phyloP scores from a whole-genome alignment of 805 yeast species.

The Saturnispora sekii region DNA sequence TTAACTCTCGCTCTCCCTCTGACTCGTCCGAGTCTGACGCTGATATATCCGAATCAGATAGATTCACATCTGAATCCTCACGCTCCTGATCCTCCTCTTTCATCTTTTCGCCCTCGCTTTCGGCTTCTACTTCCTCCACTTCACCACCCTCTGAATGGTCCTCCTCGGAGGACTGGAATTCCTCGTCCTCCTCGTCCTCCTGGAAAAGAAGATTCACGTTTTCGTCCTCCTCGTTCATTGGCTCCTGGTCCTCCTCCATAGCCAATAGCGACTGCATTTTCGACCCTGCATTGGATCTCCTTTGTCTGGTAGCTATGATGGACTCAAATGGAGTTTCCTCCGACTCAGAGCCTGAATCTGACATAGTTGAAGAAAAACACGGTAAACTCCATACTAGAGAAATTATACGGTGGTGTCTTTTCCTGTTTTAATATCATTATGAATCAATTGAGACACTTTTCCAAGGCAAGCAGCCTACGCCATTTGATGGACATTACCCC shows the following conservation, averaged over 20 bases:
- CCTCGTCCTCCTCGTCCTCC: conserved; percentile 46
- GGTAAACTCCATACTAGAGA: background rate
- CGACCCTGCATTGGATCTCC: conserved; percentile 87
- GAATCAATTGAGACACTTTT: background rate
- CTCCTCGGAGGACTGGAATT: conserved; percentile 13
- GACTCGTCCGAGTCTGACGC: conserved; percentile 51
- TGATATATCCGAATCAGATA: conserved; percentile 45
- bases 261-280: conserved; percentile 64
- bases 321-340: conserved; percentile 35
- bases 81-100: conserved; percentile 14
- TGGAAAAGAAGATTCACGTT: conserved; percentile 62
- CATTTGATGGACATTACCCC: conserved; percentile 33
- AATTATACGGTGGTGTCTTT: background rate
- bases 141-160: conserved; percentile 26
- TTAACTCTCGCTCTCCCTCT: conserved; percentile 32
- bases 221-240: conserved; percentile 55
- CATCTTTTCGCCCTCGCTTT: conserved; percentile 24
- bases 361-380: background rate
- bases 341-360: conserved; percentile 15
- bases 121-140: conserved; percentile 25
- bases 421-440: background rate
- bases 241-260: conserved; percentile 39
- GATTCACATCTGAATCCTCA: conserved; percentile 36
- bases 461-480: background rate
- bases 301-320: conserved; percentile 62